phyloP scores from a whole-genome alignment of 805 yeast species.

The Cyberlindnera bimundalis region DNA sequence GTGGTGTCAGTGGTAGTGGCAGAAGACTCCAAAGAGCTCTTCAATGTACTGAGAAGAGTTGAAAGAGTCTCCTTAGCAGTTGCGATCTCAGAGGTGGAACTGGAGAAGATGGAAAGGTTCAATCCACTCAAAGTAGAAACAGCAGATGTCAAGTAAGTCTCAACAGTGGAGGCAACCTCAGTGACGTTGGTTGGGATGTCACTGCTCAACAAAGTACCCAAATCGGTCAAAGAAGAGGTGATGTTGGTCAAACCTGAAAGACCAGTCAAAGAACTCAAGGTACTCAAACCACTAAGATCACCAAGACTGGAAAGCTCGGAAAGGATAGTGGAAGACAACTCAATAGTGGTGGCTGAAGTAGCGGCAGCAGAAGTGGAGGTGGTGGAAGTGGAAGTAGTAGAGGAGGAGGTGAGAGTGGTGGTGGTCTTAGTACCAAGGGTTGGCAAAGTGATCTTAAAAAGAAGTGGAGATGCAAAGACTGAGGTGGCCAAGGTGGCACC shows the following conservation, averaged over 20 bases:
- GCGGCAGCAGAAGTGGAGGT: background rate
- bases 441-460: too few species aligned
- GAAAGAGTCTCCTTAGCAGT: background rate
- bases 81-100: background rate
- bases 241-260: slow-evolving; percentile 2
- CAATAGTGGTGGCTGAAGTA: background rate
- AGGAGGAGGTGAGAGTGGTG: background rate
- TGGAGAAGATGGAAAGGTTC: background rate
- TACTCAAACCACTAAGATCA: background rate
- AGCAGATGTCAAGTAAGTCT: background rate
- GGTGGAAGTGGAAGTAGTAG: background rate
- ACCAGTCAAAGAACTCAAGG: background rate
- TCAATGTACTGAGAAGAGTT: background rate
- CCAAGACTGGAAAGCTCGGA: background rate
- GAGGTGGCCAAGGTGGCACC: slow-evolving; percentile 1
- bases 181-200: background rate
- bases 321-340: background rate
- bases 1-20: background rate
- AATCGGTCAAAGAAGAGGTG: slow-evolving; percentile 2
- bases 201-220: background rate
- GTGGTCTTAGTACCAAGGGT: background rate
- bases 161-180: slow-evolving; percentile 1
- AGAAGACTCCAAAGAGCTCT: slow-evolving; percentile 1
- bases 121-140: background rate
- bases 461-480: slow-evolving; percentile 1